These are phyloP conservation scores for Herpetomonas tarakana DNA, from an alignment of 208 protist genomes.

Conservation along the genomic window DNA sequence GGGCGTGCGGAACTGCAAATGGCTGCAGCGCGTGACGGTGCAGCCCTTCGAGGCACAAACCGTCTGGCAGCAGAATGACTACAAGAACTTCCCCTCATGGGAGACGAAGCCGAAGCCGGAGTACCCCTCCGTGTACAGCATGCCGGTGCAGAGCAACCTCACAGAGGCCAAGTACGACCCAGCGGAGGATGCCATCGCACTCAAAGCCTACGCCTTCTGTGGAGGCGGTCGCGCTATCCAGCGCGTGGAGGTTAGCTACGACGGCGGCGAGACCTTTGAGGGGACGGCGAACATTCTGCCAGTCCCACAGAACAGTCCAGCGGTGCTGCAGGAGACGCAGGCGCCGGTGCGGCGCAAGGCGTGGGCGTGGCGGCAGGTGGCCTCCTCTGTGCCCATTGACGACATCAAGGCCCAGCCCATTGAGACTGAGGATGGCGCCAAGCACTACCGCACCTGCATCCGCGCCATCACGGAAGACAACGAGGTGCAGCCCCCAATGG, in stretches of 20 bases:
- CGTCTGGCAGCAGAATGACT: slow-evolving; percentile 83
- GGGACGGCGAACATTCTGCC: slow-evolving; percentile 15
- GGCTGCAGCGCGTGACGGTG: slow-evolving; percentile 50
- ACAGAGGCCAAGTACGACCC: slow-evolving; percentile 36
- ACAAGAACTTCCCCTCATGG: slow-evolving; percentile 75
- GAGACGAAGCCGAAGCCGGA: slow-evolving; percentile 40
- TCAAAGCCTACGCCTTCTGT: slow-evolving; percentile 61
- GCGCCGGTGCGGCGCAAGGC: slow-evolving; percentile 20
- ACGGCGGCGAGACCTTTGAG: slow-evolving; percentile 70
- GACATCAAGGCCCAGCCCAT: slow-evolving; percentile 22
- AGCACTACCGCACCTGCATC: slow-evolving; percentile 19
- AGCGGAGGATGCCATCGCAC: slow-evolving; percentile 25
- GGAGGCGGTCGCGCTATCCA: slow-evolving; percentile 74
- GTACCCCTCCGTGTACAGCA: slow-evolving; percentile 52
- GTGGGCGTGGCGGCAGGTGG: slow-evolving; percentile 40
- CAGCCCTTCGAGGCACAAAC: slow-evolving; percentile 39
- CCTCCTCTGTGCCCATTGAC: slow-evolving; percentile 19
- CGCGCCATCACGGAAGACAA: slow-evolving; percentile 31
- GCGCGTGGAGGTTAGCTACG: slow-evolving; percentile 79
- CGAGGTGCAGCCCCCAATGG: slow-evolving; percentile 19
- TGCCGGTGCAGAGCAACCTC: slow-evolving; percentile 79
- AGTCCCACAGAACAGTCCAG: slow-evolving; percentile 3
- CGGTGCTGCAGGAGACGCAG: slow-evolving; percentile 8
- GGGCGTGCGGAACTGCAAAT: slow-evolving; percentile 74
- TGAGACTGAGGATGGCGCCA: slow-evolving; percentile 13